Percentiles rank a stretch among this genome's conserved stretches.
Evolutionary conservation across 1,284 basidiomycete species (phyloP).

Genomic region (Calocybe gambosa): DNA sequence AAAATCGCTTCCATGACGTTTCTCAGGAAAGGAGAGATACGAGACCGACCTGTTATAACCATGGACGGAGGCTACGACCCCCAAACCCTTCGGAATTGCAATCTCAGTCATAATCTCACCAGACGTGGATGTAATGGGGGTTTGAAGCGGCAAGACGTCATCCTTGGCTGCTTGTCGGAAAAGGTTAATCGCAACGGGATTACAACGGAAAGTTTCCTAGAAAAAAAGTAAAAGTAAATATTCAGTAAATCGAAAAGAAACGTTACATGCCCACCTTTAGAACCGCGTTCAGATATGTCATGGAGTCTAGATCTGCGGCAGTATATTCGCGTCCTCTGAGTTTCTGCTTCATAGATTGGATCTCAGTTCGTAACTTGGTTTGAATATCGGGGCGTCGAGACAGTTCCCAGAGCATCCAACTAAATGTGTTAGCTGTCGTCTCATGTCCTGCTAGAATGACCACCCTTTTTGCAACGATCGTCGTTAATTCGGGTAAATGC

Average conservation of each 20-base stretch:
- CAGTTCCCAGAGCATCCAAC: constrained; percentile 38
- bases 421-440: constrained; percentile 37
- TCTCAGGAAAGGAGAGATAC: not conserved
- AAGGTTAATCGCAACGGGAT: constrained; percentile 28
- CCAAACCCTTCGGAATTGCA: constrained; percentile 31
- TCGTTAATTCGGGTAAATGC: not conserved
- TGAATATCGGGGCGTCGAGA: constrained; percentile 41
- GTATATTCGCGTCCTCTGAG: constrained; percentile 37
- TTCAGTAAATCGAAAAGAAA: not conserved
- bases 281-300: constrained; percentile 46
- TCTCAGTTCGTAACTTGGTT: constrained; percentile 42
- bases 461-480: constrained; percentile 18
- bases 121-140: constrained; percentile 29
- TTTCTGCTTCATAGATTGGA: constrained; percentile 29
- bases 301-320: constrained; percentile 41
- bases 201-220: constrained; percentile 35
- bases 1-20: too few relatives aligned
- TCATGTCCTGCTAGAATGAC: constrained; percentile 44
- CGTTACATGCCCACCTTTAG: constrained; percentile 38
- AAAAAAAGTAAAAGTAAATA: too few relatives aligned
- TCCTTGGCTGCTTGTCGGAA: constrained; percentile 32
- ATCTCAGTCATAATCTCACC: constrained; percentile 31
- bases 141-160: constrained; percentile 38
- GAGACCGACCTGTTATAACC: constrained; percentile 34
- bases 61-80: constrained; percentile 29